Conservation (phyloP, 1,139 yeast species). For the Blastobotrys arbuscula region DNA sequence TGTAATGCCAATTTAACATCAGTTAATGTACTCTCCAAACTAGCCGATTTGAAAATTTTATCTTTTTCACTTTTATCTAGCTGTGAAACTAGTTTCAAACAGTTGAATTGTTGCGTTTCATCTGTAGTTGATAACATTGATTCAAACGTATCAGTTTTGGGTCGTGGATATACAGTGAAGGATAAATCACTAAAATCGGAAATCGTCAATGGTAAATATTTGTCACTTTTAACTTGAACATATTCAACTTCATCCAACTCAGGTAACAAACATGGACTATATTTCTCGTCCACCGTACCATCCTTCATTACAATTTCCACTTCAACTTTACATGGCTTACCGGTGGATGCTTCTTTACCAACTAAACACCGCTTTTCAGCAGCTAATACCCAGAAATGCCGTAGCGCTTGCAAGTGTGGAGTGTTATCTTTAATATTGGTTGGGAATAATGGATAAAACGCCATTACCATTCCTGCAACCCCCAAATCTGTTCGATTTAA, state of each 20-base stretch:
- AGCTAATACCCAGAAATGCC: slow-evolving; percentile 89
- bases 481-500: slow-evolving; percentile 60
- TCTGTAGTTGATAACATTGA: not conserved
- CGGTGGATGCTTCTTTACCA: slow-evolving; percentile 61
- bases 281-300: slow-evolving; percentile 24
- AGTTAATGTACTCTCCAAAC: slow-evolving; percentile 40
- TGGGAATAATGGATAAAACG: slow-evolving; percentile 74
- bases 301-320: slow-evolving; percentile 46
- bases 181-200: not conserved
- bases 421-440: slow-evolving; percentile 37
- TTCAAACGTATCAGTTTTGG: slow-evolving; percentile 10
- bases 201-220: slow-evolving; percentile 43
- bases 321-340: slow-evolving; percentile 38
- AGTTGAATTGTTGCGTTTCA: not conserved
- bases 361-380: slow-evolving; percentile 77
- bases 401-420: slow-evolving; percentile 74
- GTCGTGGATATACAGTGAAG: slow-evolving; percentile 1
- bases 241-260: slow-evolving; percentile 45
- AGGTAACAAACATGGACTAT: slow-evolving; percentile 68
- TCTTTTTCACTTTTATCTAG: slow-evolving; percentile 2
- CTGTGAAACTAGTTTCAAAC: not conserved
- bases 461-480: slow-evolving; percentile 65
- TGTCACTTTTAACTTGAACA: slow-evolving; percentile 40
- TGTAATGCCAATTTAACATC: slow-evolving; percentile 54
- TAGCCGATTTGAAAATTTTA: not conserved